A percentile compares a stretch with the other conserved stretches of the same genome.
These are phyloP conservation scores for Phenoliferia sp. DNA, from an alignment of 1,284 basidiomycete genomes.

Conservation along the genomic window DNA sequence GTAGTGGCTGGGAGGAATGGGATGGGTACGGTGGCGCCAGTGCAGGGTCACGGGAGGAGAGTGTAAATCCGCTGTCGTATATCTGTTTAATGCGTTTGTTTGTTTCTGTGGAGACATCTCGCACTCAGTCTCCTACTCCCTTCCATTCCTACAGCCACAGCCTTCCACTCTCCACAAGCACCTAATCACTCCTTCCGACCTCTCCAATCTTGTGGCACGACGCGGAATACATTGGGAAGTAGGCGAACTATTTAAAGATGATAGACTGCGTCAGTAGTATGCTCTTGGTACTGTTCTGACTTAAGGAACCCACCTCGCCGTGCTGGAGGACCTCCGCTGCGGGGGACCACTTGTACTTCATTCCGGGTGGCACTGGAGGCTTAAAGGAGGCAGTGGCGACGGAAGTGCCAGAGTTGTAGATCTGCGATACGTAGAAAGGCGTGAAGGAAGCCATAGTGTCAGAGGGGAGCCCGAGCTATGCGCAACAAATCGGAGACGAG, in stretches of 20 bases:
- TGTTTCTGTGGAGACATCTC: too few relatives aligned
- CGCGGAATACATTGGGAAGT: slow-evolving; percentile 24
- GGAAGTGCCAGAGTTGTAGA: slow-evolving; percentile 18
- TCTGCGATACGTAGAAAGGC: background rate
- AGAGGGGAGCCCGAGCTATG: background rate
- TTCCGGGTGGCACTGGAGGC: slow-evolving; percentile 27
- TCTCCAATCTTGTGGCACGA: background rate
- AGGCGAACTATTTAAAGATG: too few relatives aligned
- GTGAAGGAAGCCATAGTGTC: background rate
- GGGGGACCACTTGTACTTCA: slow-evolving; percentile 10
- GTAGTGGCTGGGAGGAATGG: background rate
- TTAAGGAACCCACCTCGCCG: background rate
- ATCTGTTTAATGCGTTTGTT: too few relatives aligned
- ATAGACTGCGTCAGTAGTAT: slow-evolving; percentile 19
- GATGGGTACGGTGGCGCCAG: background rate
- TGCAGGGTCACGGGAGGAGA: background rate
- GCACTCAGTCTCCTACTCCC: background rate
- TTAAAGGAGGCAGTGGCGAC: slow-evolving; percentile 16
- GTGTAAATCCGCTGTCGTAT: too few relatives aligned
- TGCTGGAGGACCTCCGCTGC: background rate
- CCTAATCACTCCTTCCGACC: too few relatives aligned
- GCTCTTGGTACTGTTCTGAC: background rate
- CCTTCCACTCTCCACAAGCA: too few relatives aligned
- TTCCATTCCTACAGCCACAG: too few relatives aligned
- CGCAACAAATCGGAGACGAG: background rate